A percentile compares a stretch with the other conserved stretches of the same genome.
phyloP scores from a whole-genome alignment of 2,329 filamentous ascomycete species.

The Trichocomaceae sp. region DNA sequence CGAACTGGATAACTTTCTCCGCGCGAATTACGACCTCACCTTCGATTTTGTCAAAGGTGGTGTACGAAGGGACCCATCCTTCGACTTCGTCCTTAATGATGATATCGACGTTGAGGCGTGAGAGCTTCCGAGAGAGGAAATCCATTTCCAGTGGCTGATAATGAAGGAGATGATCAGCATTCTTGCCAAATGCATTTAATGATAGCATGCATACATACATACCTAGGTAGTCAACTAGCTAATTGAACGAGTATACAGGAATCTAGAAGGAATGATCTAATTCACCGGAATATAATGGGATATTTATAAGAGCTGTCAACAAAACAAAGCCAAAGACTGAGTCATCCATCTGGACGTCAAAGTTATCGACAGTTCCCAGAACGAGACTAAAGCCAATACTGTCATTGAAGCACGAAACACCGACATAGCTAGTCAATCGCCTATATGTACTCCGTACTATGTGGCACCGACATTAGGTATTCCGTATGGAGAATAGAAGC shows the following conservation, averaged over 20 bases:
- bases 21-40: constrained; percentile 48
- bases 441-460: not conserved
- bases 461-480: too few species aligned
- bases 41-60: constrained; percentile 52
- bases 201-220: not conserved
- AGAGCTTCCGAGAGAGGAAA: constrained; percentile 19
- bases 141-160: constrained; percentile 16
- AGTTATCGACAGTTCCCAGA: too few species aligned
- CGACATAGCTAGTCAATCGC: not conserved
- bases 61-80: constrained; percentile 44
- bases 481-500: too few species aligned
- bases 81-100: constrained; percentile 25
- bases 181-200: not conserved
- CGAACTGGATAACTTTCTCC: constrained; percentile 49
- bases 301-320: not conserved
- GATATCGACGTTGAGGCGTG: constrained; percentile 28
- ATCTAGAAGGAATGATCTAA: not conserved
- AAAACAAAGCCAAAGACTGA: constrained; percentile 3
- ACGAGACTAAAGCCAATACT: not conserved
- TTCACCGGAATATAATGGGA: not conserved
- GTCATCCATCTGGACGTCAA: not conserved
- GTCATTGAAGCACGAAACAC: too few species aligned
- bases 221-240: not conserved
- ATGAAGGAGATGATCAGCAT: constrained; percentile 10
- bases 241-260: not conserved